Evolutionary conservation across 257 asterid genomes (phyloP), one percentile per base, ranked within the genome.

Genomic region (Plantago major): DNA sequence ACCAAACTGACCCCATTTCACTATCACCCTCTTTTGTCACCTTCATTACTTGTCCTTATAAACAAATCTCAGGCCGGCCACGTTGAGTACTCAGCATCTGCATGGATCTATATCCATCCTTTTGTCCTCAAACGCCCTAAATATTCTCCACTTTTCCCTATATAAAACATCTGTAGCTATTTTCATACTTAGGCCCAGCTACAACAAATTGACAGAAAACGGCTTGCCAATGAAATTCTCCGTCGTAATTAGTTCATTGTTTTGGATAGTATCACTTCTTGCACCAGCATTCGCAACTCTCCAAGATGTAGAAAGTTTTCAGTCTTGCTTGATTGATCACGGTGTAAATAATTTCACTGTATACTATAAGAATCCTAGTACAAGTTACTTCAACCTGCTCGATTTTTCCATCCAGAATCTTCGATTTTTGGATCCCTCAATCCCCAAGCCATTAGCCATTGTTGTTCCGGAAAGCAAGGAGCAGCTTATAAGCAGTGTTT

Each of bases 381-480:
- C 18, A 1, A 38, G 30, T 19, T 81, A 76, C 75, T 85, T 67
- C 51, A 62, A 51, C 40, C 65, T 83, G 42, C 95, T 88, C 52
- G 65, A 80, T 57, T 85, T 76, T 74, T 85, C 96, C 2, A 81
- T 85, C 55, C 92, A 88, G 54, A 88, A 88, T 67, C 86, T 83
- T 0, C 76, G 92, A 10, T 88, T 79, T 11, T 10, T 76, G 0
- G 81, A 45, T 13, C 49, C 79, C 7, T 57, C 64, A 0, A 45
- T 69, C 10, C 96, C 89, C 3, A 88, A 88, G 63, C 94, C 92
- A 7, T 19, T 47, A 0, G 87, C 85, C 47, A 85, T 88, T 60
- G 58, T 85, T 49, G 52, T 83, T 74, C 94, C 94, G 0, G 74
- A 68, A 69, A 85, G 72, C 60, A 76, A 67, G 67, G 81, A 74